Conservation (phyloP, 192 early-diverging fungal species). For the Spinellus fusiger region DNA sequence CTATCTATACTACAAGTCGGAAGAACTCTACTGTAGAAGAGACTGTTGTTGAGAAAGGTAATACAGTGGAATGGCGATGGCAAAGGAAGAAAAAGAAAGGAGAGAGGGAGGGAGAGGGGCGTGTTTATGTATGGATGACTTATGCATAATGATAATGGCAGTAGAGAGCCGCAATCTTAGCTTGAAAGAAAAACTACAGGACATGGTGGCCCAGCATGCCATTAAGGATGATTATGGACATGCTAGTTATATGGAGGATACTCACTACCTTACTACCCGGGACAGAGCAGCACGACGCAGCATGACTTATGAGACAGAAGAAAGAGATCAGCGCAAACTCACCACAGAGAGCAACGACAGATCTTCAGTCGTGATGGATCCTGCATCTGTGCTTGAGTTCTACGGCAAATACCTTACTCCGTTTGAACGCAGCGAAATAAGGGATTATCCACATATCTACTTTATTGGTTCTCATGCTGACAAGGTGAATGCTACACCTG, state of each 20-base stretch:
- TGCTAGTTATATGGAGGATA: not conserved
- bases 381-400: conserved; percentile 48
- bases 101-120: no score
- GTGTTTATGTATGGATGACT: no score
- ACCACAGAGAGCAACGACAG: not conserved
- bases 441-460: conserved; percentile 76
- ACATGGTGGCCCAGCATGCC: conserved; percentile 26
- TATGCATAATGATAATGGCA: not conserved
- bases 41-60: not conserved
- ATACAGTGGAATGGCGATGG: no score
- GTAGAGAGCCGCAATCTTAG: conserved; percentile 5
- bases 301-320: not conserved
- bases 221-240: conserved; percentile 4
- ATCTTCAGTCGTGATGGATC: not conserved
- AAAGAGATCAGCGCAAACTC: conserved; percentile 6
- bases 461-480: conserved; percentile 77
- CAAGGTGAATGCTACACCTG: conserved; percentile 53
- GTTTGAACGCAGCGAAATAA: conserved; percentile 86
- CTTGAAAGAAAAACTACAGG: conserved; percentile 15
- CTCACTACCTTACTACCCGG: not conserved
- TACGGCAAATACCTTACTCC: conserved; percentile 71
- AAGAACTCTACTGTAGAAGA: conserved; percentile 11
- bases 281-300: not conserved
- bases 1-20: not conserved
- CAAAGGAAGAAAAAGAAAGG: not conserved